Evolutionary conservation across 345 rosid species (phyloP), one percentile per base, ranked within the genome.

Genomic region (Triadica sebifera): DNA sequence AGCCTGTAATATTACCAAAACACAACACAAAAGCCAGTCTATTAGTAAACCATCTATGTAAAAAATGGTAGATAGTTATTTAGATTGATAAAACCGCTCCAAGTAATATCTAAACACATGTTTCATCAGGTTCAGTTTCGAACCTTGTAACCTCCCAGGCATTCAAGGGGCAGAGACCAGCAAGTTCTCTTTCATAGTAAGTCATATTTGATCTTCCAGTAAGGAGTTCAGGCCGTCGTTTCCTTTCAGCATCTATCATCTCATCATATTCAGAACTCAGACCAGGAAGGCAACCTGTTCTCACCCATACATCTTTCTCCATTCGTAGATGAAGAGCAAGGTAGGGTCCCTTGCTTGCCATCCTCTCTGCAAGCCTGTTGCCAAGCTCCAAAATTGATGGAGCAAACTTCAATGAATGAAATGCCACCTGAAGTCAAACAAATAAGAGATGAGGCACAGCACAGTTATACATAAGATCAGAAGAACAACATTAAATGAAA

Each of bases 221-320:
- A 53, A 95, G 85, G 72, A 95, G 99, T 77, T 91, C 97, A 55
- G 99, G 98, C 60, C 92, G 86, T 66, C 43, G 84, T 83, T 83
- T 89, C 85, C 98, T 86, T 84, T 93, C 99, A 3, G 72, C 74
- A 67, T 81, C 78, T 8, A 91, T 84, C 46, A 91, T 86, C 80
- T 90, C 97, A 41, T 95, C 97, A 47, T 85, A 93, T 74, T 87
- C 82, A 19, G 81, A 83, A 84, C 83, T 88, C 75, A 91, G 77
- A 74, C 96, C 99, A n/a, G 92, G 91, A 61, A 89, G 93, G 76
- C 99, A 95, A 19, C 97, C 98, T 13, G 97, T 93, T 81, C 97
- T 89, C 74, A 95, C 96, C 98, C 98, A 93, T 12, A 93, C 98
- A 66, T 91, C 98, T 82, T 91, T 91, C 84, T 95, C 98, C 86